These are phyloP conservation scores for Brachypodium distachyon DNA, from an alignment of 202 grass and related monocot genomes.

Conservation along the genomic window DNA sequence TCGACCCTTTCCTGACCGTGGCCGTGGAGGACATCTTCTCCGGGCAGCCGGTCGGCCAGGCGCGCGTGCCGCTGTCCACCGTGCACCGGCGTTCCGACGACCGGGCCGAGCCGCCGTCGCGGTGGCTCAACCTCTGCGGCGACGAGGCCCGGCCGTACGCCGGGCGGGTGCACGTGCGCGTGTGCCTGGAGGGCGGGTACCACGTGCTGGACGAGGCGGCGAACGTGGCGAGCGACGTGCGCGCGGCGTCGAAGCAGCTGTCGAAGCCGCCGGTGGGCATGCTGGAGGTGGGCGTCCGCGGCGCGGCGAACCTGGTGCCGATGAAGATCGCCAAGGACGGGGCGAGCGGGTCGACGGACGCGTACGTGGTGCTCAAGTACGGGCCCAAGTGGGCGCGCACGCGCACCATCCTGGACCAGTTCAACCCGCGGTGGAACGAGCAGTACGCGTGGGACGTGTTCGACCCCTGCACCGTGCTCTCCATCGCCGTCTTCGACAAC, in stretches of 20 bases:
- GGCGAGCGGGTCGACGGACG: conserved; percentile 72
- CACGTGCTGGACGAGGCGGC: conserved; percentile 98
- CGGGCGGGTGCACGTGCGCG: conserved; percentile 77
- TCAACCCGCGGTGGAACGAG: conserved; percentile 98
- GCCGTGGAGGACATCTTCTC: conserved; percentile 65
- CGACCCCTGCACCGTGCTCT: conserved; percentile 95
- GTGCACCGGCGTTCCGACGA: conserved; percentile 78
- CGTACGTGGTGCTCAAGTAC: conserved; percentile 94
- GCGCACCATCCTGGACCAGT: conserved; percentile 88
- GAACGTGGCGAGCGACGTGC: conserved; percentile 88
- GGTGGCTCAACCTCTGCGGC: conserved; percentile 85
- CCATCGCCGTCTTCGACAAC: conserved; percentile 96
- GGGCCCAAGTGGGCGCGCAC: conserved; percentile 96
- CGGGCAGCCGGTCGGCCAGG: conserved; percentile 53
- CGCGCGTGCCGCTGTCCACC: conserved; percentile 58
- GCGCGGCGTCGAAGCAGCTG: conserved; percentile 90
- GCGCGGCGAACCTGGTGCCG: conserved; percentile 78
- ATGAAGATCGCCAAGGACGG: conserved; percentile 92
- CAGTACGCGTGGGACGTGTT: conserved; percentile 99
- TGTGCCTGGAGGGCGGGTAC: conserved; percentile 96
- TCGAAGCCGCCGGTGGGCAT: conserved; percentile 92
- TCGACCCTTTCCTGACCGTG: conserved; percentile 72
- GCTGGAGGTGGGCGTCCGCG: conserved; percentile 81
- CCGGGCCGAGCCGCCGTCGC: conserved; percentile 66
- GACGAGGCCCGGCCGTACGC: conserved; percentile 76